These are phyloP conservation scores for Avena sativa DNA, from an alignment of 176 grass and related monocot species.

Conservation along the genomic window DNA sequence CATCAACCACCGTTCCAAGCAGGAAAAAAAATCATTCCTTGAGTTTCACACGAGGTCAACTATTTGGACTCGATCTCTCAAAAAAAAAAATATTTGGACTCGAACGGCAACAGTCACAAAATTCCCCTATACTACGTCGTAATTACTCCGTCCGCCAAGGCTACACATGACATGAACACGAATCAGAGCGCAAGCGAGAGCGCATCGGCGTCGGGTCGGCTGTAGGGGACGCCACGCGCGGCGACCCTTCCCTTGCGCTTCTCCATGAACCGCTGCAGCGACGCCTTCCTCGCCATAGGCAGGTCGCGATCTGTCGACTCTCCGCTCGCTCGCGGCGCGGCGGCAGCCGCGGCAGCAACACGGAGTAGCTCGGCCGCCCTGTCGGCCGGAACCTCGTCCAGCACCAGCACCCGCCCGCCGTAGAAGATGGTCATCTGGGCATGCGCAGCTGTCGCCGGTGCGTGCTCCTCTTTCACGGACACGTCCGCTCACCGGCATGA, in stretches of 20 bases:
- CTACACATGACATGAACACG: no score
- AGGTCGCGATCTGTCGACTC: slow-evolving; percentile 33
- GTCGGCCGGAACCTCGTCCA: slow-evolving; percentile 16
- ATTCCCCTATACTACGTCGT: no score
- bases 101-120: no score
- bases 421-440: slow-evolving; percentile 71
- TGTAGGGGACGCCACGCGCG: slow-evolving; percentile 28
- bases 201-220: slow-evolving; percentile 2
- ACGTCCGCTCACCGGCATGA: slow-evolving; percentile 43
- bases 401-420: slow-evolving; percentile 36
- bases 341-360: neutral
- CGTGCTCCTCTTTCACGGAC: neutral
- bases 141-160: no score
- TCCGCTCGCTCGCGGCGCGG: neutral
- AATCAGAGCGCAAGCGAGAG: no score
- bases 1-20: no score
- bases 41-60: no score
- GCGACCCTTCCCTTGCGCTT: slow-evolving; percentile 59
- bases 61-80: no score
- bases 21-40: no score
- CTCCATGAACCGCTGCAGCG: slow-evolving; percentile 72
- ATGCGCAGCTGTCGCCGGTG: neutral
- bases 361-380: slow-evolving; percentile 39
- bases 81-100: no score
- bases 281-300: slow-evolving; percentile 64